phyloP scores from a whole-genome alignment of 805 yeast genomes.

The Ogataea methanolica region DNA sequence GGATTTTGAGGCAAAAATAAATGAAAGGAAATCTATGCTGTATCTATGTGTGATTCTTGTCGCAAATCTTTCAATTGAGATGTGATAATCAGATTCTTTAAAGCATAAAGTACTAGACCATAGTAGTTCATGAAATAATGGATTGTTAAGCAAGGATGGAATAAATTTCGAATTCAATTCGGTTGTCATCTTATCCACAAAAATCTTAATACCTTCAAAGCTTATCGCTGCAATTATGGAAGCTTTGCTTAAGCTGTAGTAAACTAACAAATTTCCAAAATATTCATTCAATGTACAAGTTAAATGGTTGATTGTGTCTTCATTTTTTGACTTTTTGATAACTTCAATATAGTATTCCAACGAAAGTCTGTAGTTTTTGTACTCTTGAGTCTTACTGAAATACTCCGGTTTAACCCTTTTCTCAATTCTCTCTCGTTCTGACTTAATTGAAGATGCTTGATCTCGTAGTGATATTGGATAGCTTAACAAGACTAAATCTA shows the following conservation, averaged over 20 bases:
- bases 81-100: conserved; percentile 12
- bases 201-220: conserved; percentile 14
- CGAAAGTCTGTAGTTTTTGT: conserved; percentile 5
- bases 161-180: conserved; percentile 2
- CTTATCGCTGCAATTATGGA: conserved; percentile 7
- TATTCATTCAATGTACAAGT: conserved; percentile 8
- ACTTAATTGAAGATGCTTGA: conserved; percentile 6
- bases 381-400: conserved; percentile 11
- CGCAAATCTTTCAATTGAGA: conserved; percentile 13
- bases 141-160: conserved; percentile 4
- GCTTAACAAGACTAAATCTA: conserved; percentile 11
- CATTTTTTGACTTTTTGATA: conserved; percentile 7
- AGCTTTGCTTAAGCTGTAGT: conserved; percentile 5
- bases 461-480: conserved; percentile 10
- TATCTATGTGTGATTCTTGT: conserved; percentile 17
- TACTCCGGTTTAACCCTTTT: conserved; percentile 12
- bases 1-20: conserved; percentile 1
- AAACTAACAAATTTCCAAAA: conserved; percentile 7
- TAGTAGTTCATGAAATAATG: conserved; percentile 6
- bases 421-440: conserved; percentile 10
- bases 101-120: conserved; percentile 20
- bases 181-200: conserved; percentile 3
- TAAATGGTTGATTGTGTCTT: conserved; percentile 8
- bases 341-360: conserved; percentile 10
- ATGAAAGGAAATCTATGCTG: conserved; percentile 11